Evolutionary conservation across 78 protist genomes (phyloP).

Genomic region (Pigoraptor vietnamica): DNA sequence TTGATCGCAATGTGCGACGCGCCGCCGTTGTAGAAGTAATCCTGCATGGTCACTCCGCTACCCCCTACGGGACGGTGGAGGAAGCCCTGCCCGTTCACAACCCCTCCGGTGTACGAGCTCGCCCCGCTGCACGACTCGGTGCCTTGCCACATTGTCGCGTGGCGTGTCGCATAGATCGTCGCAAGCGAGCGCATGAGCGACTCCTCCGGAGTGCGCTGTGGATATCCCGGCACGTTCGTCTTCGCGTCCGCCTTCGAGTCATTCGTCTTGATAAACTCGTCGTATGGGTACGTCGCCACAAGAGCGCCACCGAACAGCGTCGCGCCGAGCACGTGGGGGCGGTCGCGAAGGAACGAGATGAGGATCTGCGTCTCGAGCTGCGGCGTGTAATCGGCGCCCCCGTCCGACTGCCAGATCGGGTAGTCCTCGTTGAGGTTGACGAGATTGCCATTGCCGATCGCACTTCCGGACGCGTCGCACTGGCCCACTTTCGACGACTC

Average conservation of each 20-base stretch:
- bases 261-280: not conserved
- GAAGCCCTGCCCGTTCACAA: not conserved
- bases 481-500: not conserved
- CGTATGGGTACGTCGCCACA: slow-evolving; percentile 54
- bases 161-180: not conserved
- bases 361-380: not conserved
- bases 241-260: not conserved
- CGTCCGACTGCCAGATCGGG: slow-evolving; percentile 24
- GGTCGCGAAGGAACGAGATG: not conserved
- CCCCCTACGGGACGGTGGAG: not conserved
- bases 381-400: not conserved
- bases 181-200: slow-evolving; percentile 41
- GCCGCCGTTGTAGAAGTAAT: not conserved
- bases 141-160: not conserved
- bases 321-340: slow-evolving; percentile 36
- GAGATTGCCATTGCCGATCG: not conserved
- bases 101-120: not conserved
- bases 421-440: slow-evolving; percentile 64
- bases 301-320: slow-evolving; percentile 67
- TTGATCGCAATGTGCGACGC: not conserved
- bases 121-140: not conserved
- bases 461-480: not conserved
- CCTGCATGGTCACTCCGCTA: not conserved
- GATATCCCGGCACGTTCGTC: not conserved
- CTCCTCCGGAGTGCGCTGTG: not conserved